Evolutionary conservation across 2,329 filamentous ascomycete genomes (phyloP), one percentile per base, ranked within the genome.

Genomic region (Penicillium glabrum): DNA sequence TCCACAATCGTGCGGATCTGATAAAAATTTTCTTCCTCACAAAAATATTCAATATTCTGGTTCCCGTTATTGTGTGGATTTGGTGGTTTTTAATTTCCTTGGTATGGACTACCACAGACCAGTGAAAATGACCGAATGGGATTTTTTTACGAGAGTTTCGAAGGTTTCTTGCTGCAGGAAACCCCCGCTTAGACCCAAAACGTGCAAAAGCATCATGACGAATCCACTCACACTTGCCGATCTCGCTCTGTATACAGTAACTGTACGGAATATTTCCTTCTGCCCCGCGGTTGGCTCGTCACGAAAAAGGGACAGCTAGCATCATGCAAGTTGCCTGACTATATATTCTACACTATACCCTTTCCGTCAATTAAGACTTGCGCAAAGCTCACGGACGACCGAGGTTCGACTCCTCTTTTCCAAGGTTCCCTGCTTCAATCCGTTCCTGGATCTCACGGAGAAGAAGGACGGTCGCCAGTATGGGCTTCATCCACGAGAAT

Each of bases 401-500:
- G 39, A 52, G 46, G 43, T 54, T 48, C 46, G 48, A 58, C 11
- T 48, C 51, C 46, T 37, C 47, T 46, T 46, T 35, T 50, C 37
- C 23, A 33, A 33, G 31, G 31, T 33, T 33, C 31, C 31, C 35
- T 6, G 54, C 33, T 52, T 52, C 27, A 50, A 47, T 35, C 31
- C 19, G 27, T 56, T 53, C 26, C 33, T 56, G 48, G 45, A 54
- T 54, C 47, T 11, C 9, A 24, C 13, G 31, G 16, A 45, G 41
- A 46, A 56, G 45, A 37, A 41, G 46, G 19, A 52, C 54, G 53
- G 47, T 41, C 46, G 53, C 52, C 47, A 62, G n/a, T 23, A 64
- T 64, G 61, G 59, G 58, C 31, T 61, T 61, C 51, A 53, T 60
- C 33, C 53, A 61, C 29, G 43, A 58, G 23, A 55, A 59, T 31